Evolutionary conservation across 2,329 filamentous ascomycete genomes (phyloP), one percentile per base, ranked within the genome.

Genomic region (Neofusicoccum kwambonambiense): DNA sequence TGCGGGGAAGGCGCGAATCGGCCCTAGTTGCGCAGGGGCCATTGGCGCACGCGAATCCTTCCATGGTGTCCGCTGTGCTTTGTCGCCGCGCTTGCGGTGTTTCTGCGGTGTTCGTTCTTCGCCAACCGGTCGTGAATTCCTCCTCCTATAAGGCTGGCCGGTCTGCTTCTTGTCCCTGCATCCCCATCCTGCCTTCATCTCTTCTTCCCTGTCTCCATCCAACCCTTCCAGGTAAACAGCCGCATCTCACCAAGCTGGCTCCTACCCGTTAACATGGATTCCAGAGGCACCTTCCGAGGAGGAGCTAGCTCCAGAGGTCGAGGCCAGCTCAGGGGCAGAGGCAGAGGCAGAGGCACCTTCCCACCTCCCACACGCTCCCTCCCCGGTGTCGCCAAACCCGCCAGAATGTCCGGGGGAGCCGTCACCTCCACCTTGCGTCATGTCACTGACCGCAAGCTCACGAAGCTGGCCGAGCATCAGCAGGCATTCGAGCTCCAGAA

Each of bases 391-490:
- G n/a, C 27, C 27, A 50, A 50, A 39, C 13, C 42, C 31, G 9
- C 15, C 51, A 67, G 15, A 15, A 72, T 71, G 68, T 57, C 68
- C 15, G 67, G 44, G 19, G 58, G 58, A 8, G 58, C 70, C 12
- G 63, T 66, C 4, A 64, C 69, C 19, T 72, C 72, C 2, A 73
- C 71, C 8, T 67, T 73, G 9, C 68, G 69, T 22, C 71, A 73
- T 66, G 70, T 73, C 49, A 73, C 72, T 12, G 66, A 69, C 35
- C 69, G 69, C 47, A 73, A 73, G 49, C 66, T 73, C 12, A 62
- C 66, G 17, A 72, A 71, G 66, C 69, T 73, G 45, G 68, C 68
- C 4, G 66, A 64, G 51, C 67, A 71, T 49, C 69, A 65, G 41
- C 31, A 66, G 12, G 69, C 70, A 15, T 73, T 69, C 44, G 69